A percentile compares a stretch with the other conserved stretches of the same genome.
Evolutionary conservation across 305 asterid species (phyloP).

Genomic region (Rubia tinctorum): DNA sequence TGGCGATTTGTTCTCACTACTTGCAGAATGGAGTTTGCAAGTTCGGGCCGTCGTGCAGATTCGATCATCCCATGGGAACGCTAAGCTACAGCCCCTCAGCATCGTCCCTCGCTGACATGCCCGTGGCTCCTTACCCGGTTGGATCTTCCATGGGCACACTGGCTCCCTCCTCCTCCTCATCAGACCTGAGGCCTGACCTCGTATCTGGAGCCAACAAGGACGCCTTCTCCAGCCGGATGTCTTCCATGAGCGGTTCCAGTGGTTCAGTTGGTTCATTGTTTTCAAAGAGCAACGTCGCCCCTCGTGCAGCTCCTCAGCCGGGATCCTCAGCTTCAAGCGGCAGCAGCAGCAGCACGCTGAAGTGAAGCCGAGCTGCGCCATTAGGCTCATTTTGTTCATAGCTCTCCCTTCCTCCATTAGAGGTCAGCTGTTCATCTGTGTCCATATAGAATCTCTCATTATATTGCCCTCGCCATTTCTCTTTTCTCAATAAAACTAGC

Average conservation of each 20-base stretch:
- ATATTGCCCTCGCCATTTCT: slow-evolving; percentile 26
- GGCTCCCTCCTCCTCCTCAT: slow-evolving; percentile 81
- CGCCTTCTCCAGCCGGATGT: slow-evolving; percentile 51
- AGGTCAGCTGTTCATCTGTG: slow-evolving; percentile 34
- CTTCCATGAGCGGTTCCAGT: slow-evolving; percentile 54
- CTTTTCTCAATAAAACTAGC: slow-evolving; percentile 50
- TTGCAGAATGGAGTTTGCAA: slow-evolving; percentile 81
- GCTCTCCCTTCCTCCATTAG: slow-evolving; percentile 28
- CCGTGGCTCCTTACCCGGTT: slow-evolving; percentile 84
- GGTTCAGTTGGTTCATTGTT: slow-evolving; percentile 40
- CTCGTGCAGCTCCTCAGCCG: slow-evolving; percentile 49
- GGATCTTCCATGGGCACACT: slow-evolving; percentile 64
- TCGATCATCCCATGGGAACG: slow-evolving; percentile 77
- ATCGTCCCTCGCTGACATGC: slow-evolving; percentile 83
- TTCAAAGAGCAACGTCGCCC: slow-evolving; percentile 31
- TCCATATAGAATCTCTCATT: slow-evolving; percentile 27
- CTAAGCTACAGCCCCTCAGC: slow-evolving; percentile 84
- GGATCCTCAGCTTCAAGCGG: slow-evolving; percentile 51
- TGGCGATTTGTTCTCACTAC: slow-evolving; percentile 74
- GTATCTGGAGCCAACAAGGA: slow-evolving; percentile 55
- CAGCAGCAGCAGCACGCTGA: slow-evolving; percentile 46
- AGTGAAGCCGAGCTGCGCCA: slow-evolving; percentile 23
- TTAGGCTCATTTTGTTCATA: slow-evolving; percentile 20
- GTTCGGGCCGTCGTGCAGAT: slow-evolving; percentile 85
- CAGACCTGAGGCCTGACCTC: slow-evolving; percentile 63